These are phyloP conservation scores for Penicillium sp. DNA, from an alignment of 2,329 filamentous ascomycete species.

Conservation along the genomic window DNA sequence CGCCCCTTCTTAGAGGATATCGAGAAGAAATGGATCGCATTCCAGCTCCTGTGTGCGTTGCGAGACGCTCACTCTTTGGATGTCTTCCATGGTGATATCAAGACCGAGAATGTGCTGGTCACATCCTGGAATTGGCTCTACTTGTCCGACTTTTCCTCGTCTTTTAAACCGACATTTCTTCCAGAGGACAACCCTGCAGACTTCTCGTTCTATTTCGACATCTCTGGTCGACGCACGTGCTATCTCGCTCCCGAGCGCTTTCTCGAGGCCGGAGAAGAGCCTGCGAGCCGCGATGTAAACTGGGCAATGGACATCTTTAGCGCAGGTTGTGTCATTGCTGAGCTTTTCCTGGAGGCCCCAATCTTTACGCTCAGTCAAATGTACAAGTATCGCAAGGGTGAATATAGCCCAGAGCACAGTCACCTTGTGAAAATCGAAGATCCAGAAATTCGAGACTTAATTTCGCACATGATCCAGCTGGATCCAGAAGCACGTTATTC, in stretches of 20 bases:
- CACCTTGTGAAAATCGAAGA: conserved; percentile 84
- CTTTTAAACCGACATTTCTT: conserved; percentile 88
- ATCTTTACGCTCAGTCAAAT: conserved; percentile 98
- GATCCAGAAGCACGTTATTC: conserved; percentile 88
- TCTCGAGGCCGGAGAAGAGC: conserved; percentile 61
- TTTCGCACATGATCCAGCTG: conserved; percentile 92
- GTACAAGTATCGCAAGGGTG: conserved; percentile 85
- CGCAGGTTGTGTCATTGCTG: conserved; percentile 90
- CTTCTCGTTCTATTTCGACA: conserved; percentile 97
- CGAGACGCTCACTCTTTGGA: conserved; percentile 85
- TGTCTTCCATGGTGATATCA: conserved; percentile 96
- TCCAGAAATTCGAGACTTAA: conserved; percentile 76
- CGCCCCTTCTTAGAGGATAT: conserved; percentile 94
- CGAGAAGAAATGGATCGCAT: conserved; percentile 98
- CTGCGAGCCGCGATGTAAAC: conserved; percentile 58
- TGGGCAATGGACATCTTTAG: conserved; percentile 99
- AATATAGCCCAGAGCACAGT: conserved; percentile 80
- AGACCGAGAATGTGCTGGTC: conserved; percentile 92
- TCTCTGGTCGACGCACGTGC: conserved; percentile 82
- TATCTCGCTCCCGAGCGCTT: conserved; percentile 95
- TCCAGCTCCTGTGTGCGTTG: conserved; percentile 86
- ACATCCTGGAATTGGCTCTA: conserved; percentile 99
- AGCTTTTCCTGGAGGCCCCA: conserved; percentile 88
- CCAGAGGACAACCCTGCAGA: conserved; percentile 96
- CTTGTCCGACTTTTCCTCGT: conserved; percentile 91